Base-by-base conservation (phyloP, 768 basidiomycete genomes). In the Cyathus striatus region DNA sequence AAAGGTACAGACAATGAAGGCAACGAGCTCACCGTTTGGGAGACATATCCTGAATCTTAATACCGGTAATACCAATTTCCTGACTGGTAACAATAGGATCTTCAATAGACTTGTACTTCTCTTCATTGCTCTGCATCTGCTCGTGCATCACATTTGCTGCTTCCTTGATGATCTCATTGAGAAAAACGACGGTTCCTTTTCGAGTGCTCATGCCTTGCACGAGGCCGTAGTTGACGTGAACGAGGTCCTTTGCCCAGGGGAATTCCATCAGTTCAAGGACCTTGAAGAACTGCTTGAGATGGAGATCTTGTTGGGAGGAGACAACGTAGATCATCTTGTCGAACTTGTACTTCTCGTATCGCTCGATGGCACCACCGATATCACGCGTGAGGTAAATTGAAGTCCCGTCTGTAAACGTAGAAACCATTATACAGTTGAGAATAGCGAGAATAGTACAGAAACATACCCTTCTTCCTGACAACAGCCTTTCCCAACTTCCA, bases 21-120 rank as follows among this genome's bases (percentile, higher is more conserved):
- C 44, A 42, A 35, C 27, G 9, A 23, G 43, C 78, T 35, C 49
- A 92, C 92, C 92, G 73, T 62, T 91, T 95, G 12, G 90, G 91
- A 33, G 86, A 77, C 91, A 95, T 93, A 59, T 96, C 93, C 64
- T 99, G 96, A 46, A 99, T 93, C 71, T 97, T 98, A 51, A 99
- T 86, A 2, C 91, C 92, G 0, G 91, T 87, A 54, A 96, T 91
- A 16, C 94, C 96, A 38, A 97, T 83, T 62, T 95, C 88, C 49
- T 75, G 73, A 44, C 79, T 78, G 36, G 84, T 85, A 37, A 62
- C 66, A 56, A 89, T 86, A 1, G 95, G 94, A 61, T 99, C 81
- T 55, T 90, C 90, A 26, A 99, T 76, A 20, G 84, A 81, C 3
- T 70, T 77, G 55, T 94, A 97, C 64, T 98, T 99, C 41, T 83